phyloP scores from a whole-genome alignment of 2,329 filamentous ascomycete species.

The Dactylellina cionopaga region DNA sequence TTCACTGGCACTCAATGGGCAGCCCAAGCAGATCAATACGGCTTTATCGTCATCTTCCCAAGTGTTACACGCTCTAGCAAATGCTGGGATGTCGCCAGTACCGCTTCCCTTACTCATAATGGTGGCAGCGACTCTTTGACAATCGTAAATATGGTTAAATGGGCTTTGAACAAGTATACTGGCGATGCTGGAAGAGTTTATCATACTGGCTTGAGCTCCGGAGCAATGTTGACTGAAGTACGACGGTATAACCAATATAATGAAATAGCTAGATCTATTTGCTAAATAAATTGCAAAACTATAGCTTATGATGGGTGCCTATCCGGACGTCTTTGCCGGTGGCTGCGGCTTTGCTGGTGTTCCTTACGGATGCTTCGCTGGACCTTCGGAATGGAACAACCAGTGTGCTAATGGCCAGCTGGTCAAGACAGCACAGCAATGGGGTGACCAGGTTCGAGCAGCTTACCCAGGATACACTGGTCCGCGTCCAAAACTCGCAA shows the following conservation, averaged over 20 bases:
- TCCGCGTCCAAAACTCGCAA: constrained; percentile 67
- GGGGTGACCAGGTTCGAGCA: constrained; percentile 64
- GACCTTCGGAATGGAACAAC: constrained; percentile 64
- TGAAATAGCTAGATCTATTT: neutral
- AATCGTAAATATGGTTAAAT: constrained; percentile 71
- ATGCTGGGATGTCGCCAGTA: constrained; percentile 71
- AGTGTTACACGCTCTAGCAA: constrained; percentile 61
- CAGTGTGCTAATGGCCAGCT: constrained; percentile 66
- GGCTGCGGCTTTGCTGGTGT: constrained; percentile 66
- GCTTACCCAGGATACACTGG: constrained; percentile 68
- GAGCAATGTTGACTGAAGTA: constrained; percentile 67
- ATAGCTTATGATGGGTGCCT: constrained; percentile 64
- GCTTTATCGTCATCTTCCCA: constrained; percentile 68
- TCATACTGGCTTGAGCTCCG: constrained; percentile 67
- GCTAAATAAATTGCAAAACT: constrained; percentile 58
- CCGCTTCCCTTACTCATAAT: constrained; percentile 66
- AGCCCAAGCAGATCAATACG: constrained; percentile 66
- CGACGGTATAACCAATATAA: neutral
- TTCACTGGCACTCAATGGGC: constrained; percentile 67
- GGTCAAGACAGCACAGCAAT: constrained; percentile 63
- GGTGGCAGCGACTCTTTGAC: constrained; percentile 69
- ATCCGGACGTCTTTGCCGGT: constrained; percentile 67
- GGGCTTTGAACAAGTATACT: constrained; percentile 66
- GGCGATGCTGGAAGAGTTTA: constrained; percentile 67
- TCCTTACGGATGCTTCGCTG: constrained; percentile 67